These are phyloP conservation scores for Gossypium turneri DNA, from an alignment of 345 rosid species.

Conservation along the genomic window DNA sequence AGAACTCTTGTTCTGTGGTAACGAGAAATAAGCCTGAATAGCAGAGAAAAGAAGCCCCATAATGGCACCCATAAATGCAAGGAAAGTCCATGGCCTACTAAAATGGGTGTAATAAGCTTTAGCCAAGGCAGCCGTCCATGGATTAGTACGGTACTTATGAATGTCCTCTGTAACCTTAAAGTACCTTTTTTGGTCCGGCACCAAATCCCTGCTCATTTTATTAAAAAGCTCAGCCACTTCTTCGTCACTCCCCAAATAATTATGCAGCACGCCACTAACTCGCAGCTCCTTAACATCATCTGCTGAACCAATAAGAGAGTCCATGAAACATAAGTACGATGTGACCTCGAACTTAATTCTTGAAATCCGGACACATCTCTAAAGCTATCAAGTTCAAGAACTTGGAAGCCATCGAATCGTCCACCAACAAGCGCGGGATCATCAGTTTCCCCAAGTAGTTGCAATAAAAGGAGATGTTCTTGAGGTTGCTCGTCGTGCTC, in stretches of 20 bases:
- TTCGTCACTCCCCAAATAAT: slow-evolving; percentile 14
- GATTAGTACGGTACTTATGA: neutral
- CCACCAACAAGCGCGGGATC: slow-evolving; percentile 8
- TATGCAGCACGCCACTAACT: neutral
- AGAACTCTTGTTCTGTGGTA: neutral
- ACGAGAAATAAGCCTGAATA: slow-evolving; percentile 3
- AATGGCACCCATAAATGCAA: neutral
- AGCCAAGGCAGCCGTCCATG: neutral
- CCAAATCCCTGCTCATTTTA: slow-evolving; percentile 6
- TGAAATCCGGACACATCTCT: slow-evolving; percentile 12
- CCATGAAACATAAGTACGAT: slow-evolving; percentile 13
- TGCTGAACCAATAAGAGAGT: slow-evolving; percentile 4
- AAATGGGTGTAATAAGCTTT: neutral
- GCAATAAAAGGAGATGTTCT: neutral
- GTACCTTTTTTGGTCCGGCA: neutral
- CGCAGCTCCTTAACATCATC: slow-evolving; percentile 14
- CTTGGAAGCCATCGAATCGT: neutral
- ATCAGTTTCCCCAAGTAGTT: neutral
- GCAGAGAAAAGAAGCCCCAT: neutral
- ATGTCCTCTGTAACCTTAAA: neutral
- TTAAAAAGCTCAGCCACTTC: slow-evolving; percentile 20
- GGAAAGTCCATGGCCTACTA: neutral
- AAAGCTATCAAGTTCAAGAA: slow-evolving; percentile 20
- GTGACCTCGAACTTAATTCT: neutral
- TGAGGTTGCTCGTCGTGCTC: neutral